phyloP scores from a whole-genome alignment of 768 basidiomycete genomes.

The Termitomyces heimii region DNA sequence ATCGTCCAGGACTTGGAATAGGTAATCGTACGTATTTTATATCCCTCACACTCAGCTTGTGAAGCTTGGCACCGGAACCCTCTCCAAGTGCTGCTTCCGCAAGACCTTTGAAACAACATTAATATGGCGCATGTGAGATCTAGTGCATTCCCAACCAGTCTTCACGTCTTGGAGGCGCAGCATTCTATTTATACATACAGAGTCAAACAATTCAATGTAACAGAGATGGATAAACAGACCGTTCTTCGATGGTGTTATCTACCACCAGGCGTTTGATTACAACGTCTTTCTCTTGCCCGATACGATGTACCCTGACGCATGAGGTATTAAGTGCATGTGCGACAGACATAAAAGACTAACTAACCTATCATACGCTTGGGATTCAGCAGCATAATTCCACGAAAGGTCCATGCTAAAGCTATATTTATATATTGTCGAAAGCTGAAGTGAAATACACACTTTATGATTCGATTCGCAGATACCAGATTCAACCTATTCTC shows the following conservation, averaged over 20 bases:
- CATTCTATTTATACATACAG: constrained; percentile 38
- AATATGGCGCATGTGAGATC: neutral
- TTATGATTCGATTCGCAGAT: constrained; percentile 63
- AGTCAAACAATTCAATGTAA: neutral
- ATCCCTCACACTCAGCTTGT: constrained; percentile 65
- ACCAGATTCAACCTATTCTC: constrained; percentile 48
- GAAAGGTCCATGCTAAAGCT: constrained; percentile 56
- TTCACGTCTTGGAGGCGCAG: constrained; percentile 65
- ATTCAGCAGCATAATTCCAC: constrained; percentile 71
- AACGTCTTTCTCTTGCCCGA: constrained; percentile 67
- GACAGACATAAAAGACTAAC: neutral
- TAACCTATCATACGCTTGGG: constrained; percentile 52
- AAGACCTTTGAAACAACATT: constrained; percentile 30
- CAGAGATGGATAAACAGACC: constrained; percentile 34
- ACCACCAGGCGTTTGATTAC: constrained; percentile 64
- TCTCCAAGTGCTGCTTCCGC: constrained; percentile 70
- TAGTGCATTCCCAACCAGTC: constrained; percentile 29
- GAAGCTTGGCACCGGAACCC: constrained; percentile 52
- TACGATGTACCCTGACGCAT: constrained; percentile 51
- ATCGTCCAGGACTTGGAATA: neutral
- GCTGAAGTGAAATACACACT: constrained; percentile 30
- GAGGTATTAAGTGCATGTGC: constrained; percentile 21
- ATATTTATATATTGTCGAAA: neutral
- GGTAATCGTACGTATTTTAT: constrained; percentile 46
- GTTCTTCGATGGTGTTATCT: constrained; percentile 68